Evolutionary conservation across 305 asterid species (phyloP), one percentile per base, ranked within the genome.

Genomic region (Fraxinus nigra): DNA sequence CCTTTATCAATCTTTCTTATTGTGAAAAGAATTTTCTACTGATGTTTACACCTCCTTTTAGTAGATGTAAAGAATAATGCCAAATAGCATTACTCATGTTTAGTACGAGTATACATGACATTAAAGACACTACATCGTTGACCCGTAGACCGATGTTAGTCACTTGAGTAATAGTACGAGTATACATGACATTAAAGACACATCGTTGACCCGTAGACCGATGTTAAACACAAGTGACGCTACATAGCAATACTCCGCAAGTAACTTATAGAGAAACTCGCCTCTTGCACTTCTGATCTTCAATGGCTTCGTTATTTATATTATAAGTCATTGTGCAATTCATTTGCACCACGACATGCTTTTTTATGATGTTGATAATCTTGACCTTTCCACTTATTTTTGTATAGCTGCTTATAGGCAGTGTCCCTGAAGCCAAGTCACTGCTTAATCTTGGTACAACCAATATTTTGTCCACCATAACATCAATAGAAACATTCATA

Each of bases 301-400:
- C 46, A 67, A 89, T 83, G 0, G 18, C 70, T 20, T 70, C 51
- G 63, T 79, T 89, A 28, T 24, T 48, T 30, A 85, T 0, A 78
- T 83, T 87, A 73, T 89, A 63, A 10, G 37, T 81, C 86, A 90
- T 86, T 0, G 81, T 86, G 75, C 93, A 90, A 82, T 88, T 89
- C 85, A 86, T n/a, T 32, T 46, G 69, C n/a, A 90, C 81, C 7
- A 74, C 84, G 13, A 83, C 61, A 75, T 51, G 73, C 67, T 79
- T 91, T 79, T 83, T 90, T 6, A 86, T 67, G 7, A 87, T 73
- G 32, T 78, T 78, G 7, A 79, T 75, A 56, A 87, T 85, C 85
- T 78, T 86, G 70, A 90, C 88, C 77, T 80, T 84, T 37, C 95
- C 95, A 18, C 73, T 76, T 1, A 91, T 72, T 16, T 56, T 82